Evolutionary conservation across 176 grass and related monocot genomes (phyloP).

Genomic region (Saccharum spontaneum): DNA sequence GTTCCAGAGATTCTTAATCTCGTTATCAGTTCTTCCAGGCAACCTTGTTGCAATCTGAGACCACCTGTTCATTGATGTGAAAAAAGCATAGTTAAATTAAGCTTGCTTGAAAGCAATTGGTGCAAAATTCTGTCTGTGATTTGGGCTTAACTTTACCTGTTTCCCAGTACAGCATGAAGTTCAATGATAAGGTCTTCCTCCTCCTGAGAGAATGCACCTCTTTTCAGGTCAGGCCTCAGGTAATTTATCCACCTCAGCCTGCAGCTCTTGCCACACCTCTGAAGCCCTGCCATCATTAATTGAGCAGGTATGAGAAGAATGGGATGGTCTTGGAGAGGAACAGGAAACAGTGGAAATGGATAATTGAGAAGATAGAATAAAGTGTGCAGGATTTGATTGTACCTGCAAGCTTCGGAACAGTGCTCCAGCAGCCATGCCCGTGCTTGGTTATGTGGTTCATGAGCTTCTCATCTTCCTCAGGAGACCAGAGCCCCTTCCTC

Average conservation of each 20-base stretch:
- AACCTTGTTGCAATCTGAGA: constrained; percentile 66
- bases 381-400: constrained; percentile 14
- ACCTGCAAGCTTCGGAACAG: constrained; percentile 68
- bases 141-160: constrained; percentile 50
- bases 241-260: constrained; percentile 99
- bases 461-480: constrained; percentile 68
- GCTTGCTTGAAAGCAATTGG: background rate
- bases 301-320: constrained; percentile 23
- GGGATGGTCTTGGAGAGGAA: constrained; percentile 13
- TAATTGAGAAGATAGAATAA: constrained; percentile 27
- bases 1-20: constrained; percentile 79
- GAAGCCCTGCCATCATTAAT: constrained; percentile 57
- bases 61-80: constrained; percentile 40
- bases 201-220: constrained; percentile 66
- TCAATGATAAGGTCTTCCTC: constrained; percentile 61
- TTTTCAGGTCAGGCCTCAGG: constrained; percentile 79
- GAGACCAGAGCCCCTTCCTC: constrained; percentile 71
- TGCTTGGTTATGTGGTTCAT: constrained; percentile 57
- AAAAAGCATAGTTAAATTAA: constrained; percentile 9
- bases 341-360: background rate
- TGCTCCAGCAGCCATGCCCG: constrained; percentile 65
- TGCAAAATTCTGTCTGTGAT: background rate
- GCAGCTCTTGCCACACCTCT: constrained; percentile 98
- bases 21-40: constrained; percentile 70
- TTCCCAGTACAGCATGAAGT: constrained; percentile 59